Percentiles rank a stretch among this genome's conserved stretches.
Conservation (phyloP, 345 rosid species). For the Corchorus capsularis region DNA sequence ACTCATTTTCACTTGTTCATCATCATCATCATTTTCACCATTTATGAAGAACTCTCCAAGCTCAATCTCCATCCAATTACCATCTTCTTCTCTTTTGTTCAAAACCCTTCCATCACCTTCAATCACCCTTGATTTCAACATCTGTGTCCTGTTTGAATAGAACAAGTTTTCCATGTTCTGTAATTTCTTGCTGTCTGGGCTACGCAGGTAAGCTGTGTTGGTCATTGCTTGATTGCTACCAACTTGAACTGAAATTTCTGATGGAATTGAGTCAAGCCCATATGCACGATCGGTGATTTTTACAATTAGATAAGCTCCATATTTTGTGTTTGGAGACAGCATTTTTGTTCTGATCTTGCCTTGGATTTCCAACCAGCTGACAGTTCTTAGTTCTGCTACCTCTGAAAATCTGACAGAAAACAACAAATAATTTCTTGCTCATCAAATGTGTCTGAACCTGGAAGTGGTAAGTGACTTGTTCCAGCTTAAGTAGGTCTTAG, state of each 20-base stretch:
- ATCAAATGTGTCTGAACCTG: background rate
- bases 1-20: slow-evolving; percentile 49
- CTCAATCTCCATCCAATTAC: slow-evolving; percentile 83
- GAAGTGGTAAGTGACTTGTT: no score
- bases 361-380: slow-evolving; percentile 43
- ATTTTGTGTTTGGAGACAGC: slow-evolving; percentile 50
- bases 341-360: slow-evolving; percentile 40
- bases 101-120: slow-evolving; percentile 19
- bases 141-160: slow-evolving; percentile 9
- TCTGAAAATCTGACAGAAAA: slow-evolving; percentile 44
- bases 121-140: background rate
- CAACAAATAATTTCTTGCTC: no score
- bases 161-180: slow-evolving; percentile 22
- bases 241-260: slow-evolving; percentile 39
- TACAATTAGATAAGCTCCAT: slow-evolving; percentile 51
- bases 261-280: slow-evolving; percentile 56
- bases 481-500: no score
- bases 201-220: slow-evolving; percentile 17
- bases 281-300: slow-evolving; percentile 39
- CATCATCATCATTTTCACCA: slow-evolving; percentile 27
- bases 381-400: slow-evolving; percentile 41
- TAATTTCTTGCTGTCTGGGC: slow-evolving; percentile 33
- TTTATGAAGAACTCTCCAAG: slow-evolving; percentile 54
- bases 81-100: slow-evolving; percentile 33
- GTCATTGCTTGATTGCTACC: slow-evolving; percentile 13